Conservation (phyloP, 1,139 yeast genomes). For the Arxiozyma slooffiae region DNA sequence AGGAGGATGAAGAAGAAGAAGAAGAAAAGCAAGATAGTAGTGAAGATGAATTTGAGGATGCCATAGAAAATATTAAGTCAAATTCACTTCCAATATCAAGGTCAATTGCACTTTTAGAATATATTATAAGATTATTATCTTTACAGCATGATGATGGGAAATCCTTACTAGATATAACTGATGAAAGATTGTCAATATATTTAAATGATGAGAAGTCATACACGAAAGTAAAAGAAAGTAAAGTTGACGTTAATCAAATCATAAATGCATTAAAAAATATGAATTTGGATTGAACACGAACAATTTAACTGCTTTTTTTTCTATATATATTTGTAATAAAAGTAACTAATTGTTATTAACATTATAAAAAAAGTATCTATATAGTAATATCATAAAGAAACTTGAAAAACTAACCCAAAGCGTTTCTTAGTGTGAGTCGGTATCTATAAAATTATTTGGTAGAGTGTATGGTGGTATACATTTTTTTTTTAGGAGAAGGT, state of each 20-base stretch:
- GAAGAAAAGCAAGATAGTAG: conserved; percentile 11
- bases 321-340: not conserved
- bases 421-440: not conserved
- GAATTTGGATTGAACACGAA: conserved; percentile 2
- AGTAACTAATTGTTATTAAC: not conserved
- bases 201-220: conserved; percentile 47
- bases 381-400: not conserved
- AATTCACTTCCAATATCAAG: not conserved
- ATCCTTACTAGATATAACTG: conserved; percentile 47
- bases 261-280: conserved; percentile 12
- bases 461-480: not conserved
- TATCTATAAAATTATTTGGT: not conserved
- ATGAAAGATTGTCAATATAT: conserved; percentile 57
- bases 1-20: conserved; percentile 21
- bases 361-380: not conserved
- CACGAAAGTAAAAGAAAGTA: conserved; percentile 11
- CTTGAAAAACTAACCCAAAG: not conserved
- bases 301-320: not conserved
- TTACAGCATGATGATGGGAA: conserved; percentile 55
- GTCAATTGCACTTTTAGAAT: conserved; percentile 54
- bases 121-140: conserved; percentile 50
- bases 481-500: not conserved
- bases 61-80: conserved; percentile 11
- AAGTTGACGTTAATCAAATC: conserved; percentile 14
- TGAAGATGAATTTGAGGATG: conserved; percentile 10